A percentile compares a stretch with the other conserved stretches of the same genome.
Evolutionary conservation across 306 rosid species (phyloP).

Genomic region (Sechiopsis laciniata): DNA sequence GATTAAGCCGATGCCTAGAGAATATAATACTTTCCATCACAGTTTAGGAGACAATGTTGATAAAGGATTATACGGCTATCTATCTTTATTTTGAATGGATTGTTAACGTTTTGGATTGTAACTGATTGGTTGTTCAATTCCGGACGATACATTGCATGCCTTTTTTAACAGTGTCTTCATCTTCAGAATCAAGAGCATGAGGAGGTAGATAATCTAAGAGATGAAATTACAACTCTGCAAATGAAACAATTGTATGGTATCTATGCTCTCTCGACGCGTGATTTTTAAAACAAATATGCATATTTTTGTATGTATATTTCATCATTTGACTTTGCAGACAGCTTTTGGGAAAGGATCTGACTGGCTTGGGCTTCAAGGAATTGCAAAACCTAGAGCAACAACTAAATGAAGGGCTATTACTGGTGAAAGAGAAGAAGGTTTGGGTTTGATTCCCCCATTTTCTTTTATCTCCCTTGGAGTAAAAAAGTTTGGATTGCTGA

Average conservation of each 20-base stretch:
- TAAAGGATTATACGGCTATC: no score
- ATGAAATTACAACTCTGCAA: slow-evolving; percentile 76
- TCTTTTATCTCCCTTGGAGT: no score
- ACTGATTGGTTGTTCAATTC: not conserved
- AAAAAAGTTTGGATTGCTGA: not conserved
- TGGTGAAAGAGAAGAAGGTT: slow-evolving; percentile 61
- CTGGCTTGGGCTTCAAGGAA: slow-evolving; percentile 68
- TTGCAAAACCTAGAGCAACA: slow-evolving; percentile 74
- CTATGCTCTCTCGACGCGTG: not conserved
- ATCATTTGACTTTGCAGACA: slow-evolving; percentile 40
- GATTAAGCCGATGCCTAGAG: no score
- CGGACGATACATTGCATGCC: not conserved
- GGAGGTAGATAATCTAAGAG: slow-evolving; percentile 51
- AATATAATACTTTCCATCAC: no score
- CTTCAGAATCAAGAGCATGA: slow-evolving; percentile 61
- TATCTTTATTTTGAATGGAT: no score
- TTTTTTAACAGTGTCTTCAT: slow-evolving; percentile 14
- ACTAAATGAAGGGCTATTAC: slow-evolving; percentile 54
- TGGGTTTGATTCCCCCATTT: not conserved
- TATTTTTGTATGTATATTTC: slow-evolving; percentile 38
- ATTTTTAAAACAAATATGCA: not conserved
- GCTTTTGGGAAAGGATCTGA: slow-evolving; percentile 72
- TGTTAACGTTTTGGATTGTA: not conserved
- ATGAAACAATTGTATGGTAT: slow-evolving; percentile 56
- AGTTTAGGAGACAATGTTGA: no score